Evolutionary conservation across 106 monocot genomes (phyloP).

Genomic region (Ottelia alismoides): DNA sequence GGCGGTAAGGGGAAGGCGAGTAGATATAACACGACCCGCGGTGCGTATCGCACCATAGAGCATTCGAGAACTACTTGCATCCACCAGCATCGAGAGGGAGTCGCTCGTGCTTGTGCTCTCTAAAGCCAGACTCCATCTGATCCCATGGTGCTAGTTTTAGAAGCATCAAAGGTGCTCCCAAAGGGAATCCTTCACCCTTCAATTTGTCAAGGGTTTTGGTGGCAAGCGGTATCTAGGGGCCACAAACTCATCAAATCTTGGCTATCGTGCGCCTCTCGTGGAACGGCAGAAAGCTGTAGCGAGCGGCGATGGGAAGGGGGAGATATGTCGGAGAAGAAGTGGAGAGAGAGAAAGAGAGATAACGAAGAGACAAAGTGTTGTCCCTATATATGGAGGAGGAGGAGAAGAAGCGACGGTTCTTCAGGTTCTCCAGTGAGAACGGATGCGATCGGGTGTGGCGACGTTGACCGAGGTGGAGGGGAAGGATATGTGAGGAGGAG

Average conservation of each 20-base stretch:
- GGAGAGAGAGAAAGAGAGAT: background rate
- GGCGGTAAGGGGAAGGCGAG: slow-evolving; percentile 48
- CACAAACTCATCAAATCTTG: background rate
- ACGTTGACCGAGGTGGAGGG: too few species aligned
- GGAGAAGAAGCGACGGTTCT: too few species aligned
- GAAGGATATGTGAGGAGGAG: too few species aligned
- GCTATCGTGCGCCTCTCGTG: background rate
- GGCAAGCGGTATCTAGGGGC: background rate
- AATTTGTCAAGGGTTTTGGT: background rate
- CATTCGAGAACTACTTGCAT: background rate
- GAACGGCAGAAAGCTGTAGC: background rate
- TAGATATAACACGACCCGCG: slow-evolving; percentile 33
- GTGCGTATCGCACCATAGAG: slow-evolving; percentile 59
- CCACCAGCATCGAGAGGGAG: slow-evolving; percentile 13
- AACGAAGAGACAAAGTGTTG: slow-evolving; percentile 1
- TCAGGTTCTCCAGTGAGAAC: too few species aligned
- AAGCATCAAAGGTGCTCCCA: slow-evolving; percentile 51
- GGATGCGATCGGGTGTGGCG: too few species aligned
- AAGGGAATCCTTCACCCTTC: slow-evolving; percentile 40
- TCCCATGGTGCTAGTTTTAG: slow-evolving; percentile 65
- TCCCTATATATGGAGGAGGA: too few species aligned
- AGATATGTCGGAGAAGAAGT: background rate
- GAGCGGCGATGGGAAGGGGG: background rate
- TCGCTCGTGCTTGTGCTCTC: slow-evolving; percentile 56
- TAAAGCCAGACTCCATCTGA: slow-evolving; percentile 50